A percentile compares a stretch with the other conserved stretches of the same genome.
phyloP scores from a whole-genome alignment of 2,329 filamentous ascomycete species.

The Arthrobotrys sinensis region DNA sequence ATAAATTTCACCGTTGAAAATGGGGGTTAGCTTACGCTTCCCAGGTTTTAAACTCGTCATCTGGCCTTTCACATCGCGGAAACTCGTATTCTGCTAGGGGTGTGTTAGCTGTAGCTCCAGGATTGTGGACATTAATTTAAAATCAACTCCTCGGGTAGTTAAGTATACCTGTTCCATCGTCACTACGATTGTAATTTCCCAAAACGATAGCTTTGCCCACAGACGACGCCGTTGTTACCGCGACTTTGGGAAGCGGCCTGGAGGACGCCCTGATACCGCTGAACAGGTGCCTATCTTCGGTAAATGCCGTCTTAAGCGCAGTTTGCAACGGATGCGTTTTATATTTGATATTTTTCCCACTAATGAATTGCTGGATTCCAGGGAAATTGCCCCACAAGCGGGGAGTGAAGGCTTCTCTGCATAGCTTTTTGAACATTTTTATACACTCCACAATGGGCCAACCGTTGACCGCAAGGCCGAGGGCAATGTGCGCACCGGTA shows the following conservation, averaged over 20 bases:
- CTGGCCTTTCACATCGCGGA: constrained; percentile 67
- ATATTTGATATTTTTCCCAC: constrained; percentile 61
- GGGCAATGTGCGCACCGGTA: constrained; percentile 69
- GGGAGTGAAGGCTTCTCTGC: constrained; percentile 69
- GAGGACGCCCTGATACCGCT: constrained; percentile 64
- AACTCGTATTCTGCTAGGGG: constrained; percentile 65
- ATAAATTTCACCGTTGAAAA: neutral
- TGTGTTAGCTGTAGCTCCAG: neutral
- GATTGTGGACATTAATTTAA: no score
- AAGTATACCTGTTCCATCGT: constrained; percentile 61
- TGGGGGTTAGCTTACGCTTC: constrained; percentile 68
- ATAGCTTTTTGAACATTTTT: constrained; percentile 67
- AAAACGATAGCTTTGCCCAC: constrained; percentile 68
- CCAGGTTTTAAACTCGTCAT: constrained; percentile 70
- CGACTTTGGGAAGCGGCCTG: constrained; percentile 66
- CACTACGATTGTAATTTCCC: constrained; percentile 69
- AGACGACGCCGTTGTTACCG: constrained; percentile 68
- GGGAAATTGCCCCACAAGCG: constrained; percentile 66
- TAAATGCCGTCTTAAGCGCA: constrained; percentile 65
- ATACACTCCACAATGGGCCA: constrained; percentile 68
- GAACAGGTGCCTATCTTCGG: constrained; percentile 67
- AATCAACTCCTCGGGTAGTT: neutral
- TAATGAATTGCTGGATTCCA: constrained; percentile 46
- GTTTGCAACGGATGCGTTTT: constrained; percentile 67
- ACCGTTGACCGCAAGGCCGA: constrained; percentile 68